Evolutionary conservation across 1,139 yeast species (phyloP).

Genomic region (Kodamaea alishanica): DNA sequence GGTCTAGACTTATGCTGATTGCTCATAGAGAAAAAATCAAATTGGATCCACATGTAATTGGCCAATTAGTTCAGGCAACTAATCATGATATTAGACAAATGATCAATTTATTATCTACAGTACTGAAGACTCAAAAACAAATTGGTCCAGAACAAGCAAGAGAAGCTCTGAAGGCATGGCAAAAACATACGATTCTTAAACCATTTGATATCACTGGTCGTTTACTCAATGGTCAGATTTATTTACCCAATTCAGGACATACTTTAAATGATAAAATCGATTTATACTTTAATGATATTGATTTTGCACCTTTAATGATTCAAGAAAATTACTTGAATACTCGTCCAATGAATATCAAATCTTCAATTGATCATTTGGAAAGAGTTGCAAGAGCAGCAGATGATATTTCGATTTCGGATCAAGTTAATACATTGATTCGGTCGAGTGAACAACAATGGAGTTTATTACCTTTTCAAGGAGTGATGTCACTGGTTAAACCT

Average conservation of each 20-base stretch:
- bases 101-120: conserved; percentile 83
- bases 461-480: conserved; percentile 86
- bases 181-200: conserved; percentile 83
- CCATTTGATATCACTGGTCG: conserved; percentile 89
- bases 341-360: conserved; percentile 45
- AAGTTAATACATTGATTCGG: conserved; percentile 75
- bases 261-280: conserved; percentile 80
- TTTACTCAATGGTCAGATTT: conserved; percentile 60
- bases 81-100: conserved; percentile 92
- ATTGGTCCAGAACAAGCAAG: conserved; percentile 52
- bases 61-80: conserved; percentile 81
- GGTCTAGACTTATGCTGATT: conserved; percentile 84
- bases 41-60: conserved; percentile 75
- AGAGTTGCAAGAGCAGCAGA: conserved; percentile 79
- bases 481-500: conserved; percentile 83
- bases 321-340: conserved; percentile 87
- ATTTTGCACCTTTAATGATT: conserved; percentile 90
- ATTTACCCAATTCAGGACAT: conserved; percentile 49
- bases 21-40: conserved; percentile 81
- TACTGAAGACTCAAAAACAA: conserved; percentile 62
- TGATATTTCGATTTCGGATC: conserved; percentile 76
- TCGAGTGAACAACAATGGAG: conserved; percentile 97
- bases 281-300: conserved; percentile 90
- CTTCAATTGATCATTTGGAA: conserved; percentile 49
- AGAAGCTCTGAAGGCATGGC: conserved; percentile 69